Percentiles rank a stretch among this genome's conserved stretches.
Conservation (phyloP, 2,329 filamentous ascomycete species). For the Pseudodiploospora longispora region DNA sequence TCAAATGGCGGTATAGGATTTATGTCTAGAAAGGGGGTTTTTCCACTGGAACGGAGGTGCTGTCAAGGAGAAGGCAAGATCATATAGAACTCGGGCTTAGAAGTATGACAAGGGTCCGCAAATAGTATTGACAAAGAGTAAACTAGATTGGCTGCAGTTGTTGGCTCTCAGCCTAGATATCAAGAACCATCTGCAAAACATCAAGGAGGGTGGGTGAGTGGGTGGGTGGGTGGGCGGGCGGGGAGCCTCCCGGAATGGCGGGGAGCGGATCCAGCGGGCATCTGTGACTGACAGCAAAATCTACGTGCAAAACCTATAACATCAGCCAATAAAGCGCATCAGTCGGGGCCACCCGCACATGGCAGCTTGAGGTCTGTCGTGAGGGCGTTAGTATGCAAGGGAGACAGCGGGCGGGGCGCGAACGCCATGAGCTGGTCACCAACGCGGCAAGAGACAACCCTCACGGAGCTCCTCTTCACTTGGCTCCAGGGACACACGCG, state of each 20-base stretch:
- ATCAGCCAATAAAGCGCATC: constrained; percentile 20
- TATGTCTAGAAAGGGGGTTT: constrained; percentile 26
- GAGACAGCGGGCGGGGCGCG: constrained; percentile 23
- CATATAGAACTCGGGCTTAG: constrained; percentile 32
- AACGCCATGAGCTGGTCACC: constrained; percentile 20
- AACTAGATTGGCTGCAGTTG: constrained; percentile 18
- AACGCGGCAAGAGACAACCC: constrained; percentile 10
- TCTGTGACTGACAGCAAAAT: constrained; percentile 16
- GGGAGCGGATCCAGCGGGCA: constrained; percentile 12
- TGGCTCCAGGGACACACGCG: constrained; percentile 33
- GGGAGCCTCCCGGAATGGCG: constrained; percentile 11
- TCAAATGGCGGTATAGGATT: constrained; percentile 35
- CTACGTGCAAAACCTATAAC: constrained; percentile 13
- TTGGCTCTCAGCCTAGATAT: constrained; percentile 22
- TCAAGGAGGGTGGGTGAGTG: constrained; percentile 6
- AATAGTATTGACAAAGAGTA: constrained; percentile 26
- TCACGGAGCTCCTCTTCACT: constrained; percentile 10
- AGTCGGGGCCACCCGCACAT: constrained; percentile 24
- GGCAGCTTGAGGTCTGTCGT: constrained; percentile 25
- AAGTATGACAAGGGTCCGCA: constrained; percentile 21
- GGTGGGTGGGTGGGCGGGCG: constrained; percentile 1
- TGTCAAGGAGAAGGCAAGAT: constrained; percentile 22
- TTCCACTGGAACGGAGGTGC: constrained; percentile 30
- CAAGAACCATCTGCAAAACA: constrained; percentile 26
- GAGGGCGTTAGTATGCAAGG: constrained; percentile 30